Evolutionary conservation across 208 protist species (phyloP).

Genomic region (Leishmania braziliensis): DNA sequence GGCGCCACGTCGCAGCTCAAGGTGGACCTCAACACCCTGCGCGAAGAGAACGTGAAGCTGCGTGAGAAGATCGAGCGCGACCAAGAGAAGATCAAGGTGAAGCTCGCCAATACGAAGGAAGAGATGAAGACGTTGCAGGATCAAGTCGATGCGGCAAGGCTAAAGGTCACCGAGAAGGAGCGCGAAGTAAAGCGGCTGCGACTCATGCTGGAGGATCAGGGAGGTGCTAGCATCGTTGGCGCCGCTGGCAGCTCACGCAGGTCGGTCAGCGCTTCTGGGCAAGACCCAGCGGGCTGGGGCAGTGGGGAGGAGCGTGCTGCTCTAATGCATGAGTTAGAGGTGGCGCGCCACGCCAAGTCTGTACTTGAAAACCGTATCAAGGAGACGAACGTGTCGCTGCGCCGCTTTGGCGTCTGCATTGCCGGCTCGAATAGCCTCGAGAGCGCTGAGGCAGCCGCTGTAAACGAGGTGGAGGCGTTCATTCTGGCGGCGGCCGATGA

Average conservation of each 20-base stretch:
- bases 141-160: slow-evolving; percentile 63
- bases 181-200: slow-evolving; percentile 80
- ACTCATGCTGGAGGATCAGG: slow-evolving; percentile 77
- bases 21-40: slow-evolving; percentile 73
- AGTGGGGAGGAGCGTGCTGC: slow-evolving; percentile 35
- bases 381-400: slow-evolving; percentile 83
- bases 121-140: slow-evolving; percentile 78
- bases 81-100: slow-evolving; percentile 91
- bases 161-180: slow-evolving; percentile 65
- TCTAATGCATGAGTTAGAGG: slow-evolving; percentile 60
- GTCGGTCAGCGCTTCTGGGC: slow-evolving; percentile 13
- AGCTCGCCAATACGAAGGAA: slow-evolving; percentile 81
- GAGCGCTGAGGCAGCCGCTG: slow-evolving; percentile 11
- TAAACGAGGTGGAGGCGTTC: slow-evolving; percentile 55
- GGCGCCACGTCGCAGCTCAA: slow-evolving; percentile 78
- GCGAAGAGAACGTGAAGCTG: slow-evolving; percentile 86
- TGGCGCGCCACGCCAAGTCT: slow-evolving; percentile 45
- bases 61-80: slow-evolving; percentile 91
- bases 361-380: slow-evolving; percentile 70
- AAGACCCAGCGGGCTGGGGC: slow-evolving; percentile 8
- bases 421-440: slow-evolving; percentile 45
- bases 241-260: slow-evolving; percentile 12
- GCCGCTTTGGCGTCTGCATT: slow-evolving; percentile 84
- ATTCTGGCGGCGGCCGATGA: slow-evolving; percentile 74
- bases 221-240: not conserved